Base-by-base conservation (phyloP, 192 early-diverging fungal species). In the Linnemannia elongata region DNA sequence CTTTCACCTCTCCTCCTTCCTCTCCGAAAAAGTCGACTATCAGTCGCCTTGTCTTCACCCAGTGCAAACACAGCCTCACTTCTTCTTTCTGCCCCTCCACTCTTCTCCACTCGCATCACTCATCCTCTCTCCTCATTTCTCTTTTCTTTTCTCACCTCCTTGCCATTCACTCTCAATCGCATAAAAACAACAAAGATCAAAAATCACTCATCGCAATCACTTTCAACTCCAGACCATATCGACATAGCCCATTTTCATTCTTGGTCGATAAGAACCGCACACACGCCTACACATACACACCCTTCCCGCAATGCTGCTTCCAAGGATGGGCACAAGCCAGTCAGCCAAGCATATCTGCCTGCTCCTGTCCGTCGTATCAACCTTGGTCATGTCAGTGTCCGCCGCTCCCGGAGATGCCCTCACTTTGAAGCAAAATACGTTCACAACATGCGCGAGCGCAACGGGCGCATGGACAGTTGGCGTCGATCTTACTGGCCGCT, bases 381-480 rank as follows among this genome's bases (percentile, higher is more conserved):
- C 39, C 71, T 13, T 47, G 41, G 27, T 47, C 44, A 41, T 47
- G 8, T 45, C 12, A 17, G 44, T 74, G 24, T 33, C n/a, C 18
- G 42, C 42, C 1, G 39, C 45, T 74, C 44, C 41, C 42, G 17
- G 3, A 20, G 15, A 18, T 20, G 27, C 30, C 24, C 30, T 33
- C 60, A 3, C 10, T n/a, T 3, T 60, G n/a, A 60, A 2, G 3
- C 4, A 8, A 3, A 66, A 10, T 15, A 66, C 27, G 12, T 24
- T 15, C 13, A 75, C 74, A 12, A 38, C 30, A 17, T 57, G 69
- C 42, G 69, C 69, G 6, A 22, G 69, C 7, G 6, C 69, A 22
- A 71, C 38, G 12, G 73, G 74, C 20, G 45, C 35, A 33, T 75
- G 74, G 74, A 75, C 74, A 7, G 74, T 75, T 20, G 74, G 74